These are phyloP conservation scores for Suillus paluster DNA, from an alignment of 768 basidiomycete genomes.

Conservation along the genomic window DNA sequence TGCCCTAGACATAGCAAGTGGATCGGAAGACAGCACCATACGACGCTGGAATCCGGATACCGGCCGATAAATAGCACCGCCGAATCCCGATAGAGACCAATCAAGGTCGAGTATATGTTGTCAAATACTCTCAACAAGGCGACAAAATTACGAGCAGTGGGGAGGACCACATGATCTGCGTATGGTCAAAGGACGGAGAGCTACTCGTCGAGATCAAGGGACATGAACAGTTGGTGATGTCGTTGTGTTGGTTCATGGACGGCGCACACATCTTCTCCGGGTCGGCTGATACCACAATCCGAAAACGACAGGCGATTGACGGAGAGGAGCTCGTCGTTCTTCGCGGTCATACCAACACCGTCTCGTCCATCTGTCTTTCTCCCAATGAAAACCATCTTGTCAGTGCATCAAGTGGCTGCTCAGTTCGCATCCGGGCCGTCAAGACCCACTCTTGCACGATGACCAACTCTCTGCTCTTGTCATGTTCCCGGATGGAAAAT, in stretches of 20 bases:
- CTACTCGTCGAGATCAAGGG: neutral
- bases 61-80: neutral
- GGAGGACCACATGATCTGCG: neutral
- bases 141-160: neutral
- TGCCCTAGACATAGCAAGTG: conserved; percentile 17
- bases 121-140: neutral
- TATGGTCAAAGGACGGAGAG: neutral
- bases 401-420: neutral
- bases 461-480: conserved; percentile 82
- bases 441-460: conserved; percentile 63
- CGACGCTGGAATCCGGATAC: conserved; percentile 18
- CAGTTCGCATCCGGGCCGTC: conserved; percentile 2
- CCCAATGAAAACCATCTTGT: neutral
- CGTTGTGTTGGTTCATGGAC: neutral
- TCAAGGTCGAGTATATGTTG: neutral
- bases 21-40: conserved; percentile 15
- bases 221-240: neutral
- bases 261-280: neutral
- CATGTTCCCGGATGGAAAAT: conserved; percentile 77
- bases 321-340: neutral
- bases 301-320: neutral
- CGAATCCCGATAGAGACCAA: neutral
- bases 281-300: neutral
- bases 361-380: neutral
- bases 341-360: neutral